Evolutionary conservation across 2,329 filamentous ascomycete genomes (phyloP).

Genomic region (Alternaria incomplexa): DNA sequence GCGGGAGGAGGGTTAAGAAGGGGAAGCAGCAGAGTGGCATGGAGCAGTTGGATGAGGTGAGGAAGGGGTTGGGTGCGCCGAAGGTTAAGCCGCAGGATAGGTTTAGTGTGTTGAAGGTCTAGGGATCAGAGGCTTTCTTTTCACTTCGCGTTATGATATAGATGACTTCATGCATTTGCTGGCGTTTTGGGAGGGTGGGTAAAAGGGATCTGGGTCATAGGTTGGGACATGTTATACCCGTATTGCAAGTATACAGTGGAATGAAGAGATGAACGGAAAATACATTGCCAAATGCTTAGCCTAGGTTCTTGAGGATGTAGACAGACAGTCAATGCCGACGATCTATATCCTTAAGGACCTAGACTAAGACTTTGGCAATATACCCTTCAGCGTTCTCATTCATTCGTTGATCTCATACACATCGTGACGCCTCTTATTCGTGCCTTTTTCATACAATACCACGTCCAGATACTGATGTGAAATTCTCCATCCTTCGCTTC

Average conservation of each 20-base stretch:
- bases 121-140: background rate
- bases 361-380: background rate
- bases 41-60: slow-evolving; percentile 88
- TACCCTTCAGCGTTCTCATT: background rate
- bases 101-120: slow-evolving; percentile 12
- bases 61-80: slow-evolving; percentile 78
- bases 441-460: too few relatives aligned
- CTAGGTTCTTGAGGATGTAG: background rate
- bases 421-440: background rate
- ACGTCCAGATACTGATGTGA: background rate
- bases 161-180: background rate
- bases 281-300: background rate
- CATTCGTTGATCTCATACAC: background rate
- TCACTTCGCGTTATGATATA: background rate
- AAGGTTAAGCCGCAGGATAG: slow-evolving; percentile 45
- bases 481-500: background rate
- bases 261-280: background rate
- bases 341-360: background rate
- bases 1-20: slow-evolving; percentile 68
- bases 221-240: background rate
- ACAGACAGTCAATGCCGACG: too few relatives aligned
- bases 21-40: slow-evolving; percentile 81
- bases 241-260: background rate
- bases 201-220: background rate
- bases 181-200: background rate